Conservation (phyloP, 352 stramenopile species). For the Phytophthora syringae region DNA sequence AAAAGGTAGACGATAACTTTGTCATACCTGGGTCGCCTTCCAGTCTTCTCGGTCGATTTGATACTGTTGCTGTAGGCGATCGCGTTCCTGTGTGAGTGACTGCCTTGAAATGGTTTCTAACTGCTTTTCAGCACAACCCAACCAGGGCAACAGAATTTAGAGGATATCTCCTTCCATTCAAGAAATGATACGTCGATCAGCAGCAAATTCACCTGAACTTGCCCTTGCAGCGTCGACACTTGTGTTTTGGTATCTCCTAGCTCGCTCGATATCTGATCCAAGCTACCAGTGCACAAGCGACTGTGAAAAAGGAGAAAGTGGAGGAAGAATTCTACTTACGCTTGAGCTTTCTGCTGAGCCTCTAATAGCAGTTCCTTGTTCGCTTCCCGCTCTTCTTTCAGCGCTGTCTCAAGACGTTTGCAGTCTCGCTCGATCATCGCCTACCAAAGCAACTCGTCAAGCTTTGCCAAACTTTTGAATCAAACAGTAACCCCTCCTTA, state of each 20-base stretch:
- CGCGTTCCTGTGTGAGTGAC: constrained; percentile 50
- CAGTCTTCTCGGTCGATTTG: constrained; percentile 48
- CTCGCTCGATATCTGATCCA: constrained; percentile 42
- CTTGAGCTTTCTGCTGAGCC: constrained; percentile 40
- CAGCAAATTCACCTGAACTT: constrained; percentile 51
- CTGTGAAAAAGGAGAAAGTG: not conserved
- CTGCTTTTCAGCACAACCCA: constrained; percentile 27
- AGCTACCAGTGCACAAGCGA: constrained; percentile 20
- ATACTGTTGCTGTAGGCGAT: constrained; percentile 48
- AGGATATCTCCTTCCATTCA: not conserved
- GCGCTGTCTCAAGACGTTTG: constrained; percentile 40
- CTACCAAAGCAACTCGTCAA: constrained; percentile 21
- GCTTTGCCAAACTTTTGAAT: not conserved
- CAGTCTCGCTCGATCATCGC: constrained; percentile 37
- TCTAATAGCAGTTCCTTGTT: constrained; percentile 44
- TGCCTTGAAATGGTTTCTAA: constrained; percentile 57
- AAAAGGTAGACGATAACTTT: not conserved
- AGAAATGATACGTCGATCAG: not conserved
- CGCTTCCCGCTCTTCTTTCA: constrained; percentile 35
- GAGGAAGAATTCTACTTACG: constrained; percentile 27
- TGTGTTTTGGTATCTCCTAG: constrained; percentile 44
- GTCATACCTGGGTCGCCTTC: constrained; percentile 47
- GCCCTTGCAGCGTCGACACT: constrained; percentile 50
- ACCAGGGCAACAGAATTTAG: not conserved
- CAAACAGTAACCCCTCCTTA: not conserved